Base-by-base conservation (phyloP, 2,329 filamentous ascomycete species). In the Xylaria sp. region DNA sequence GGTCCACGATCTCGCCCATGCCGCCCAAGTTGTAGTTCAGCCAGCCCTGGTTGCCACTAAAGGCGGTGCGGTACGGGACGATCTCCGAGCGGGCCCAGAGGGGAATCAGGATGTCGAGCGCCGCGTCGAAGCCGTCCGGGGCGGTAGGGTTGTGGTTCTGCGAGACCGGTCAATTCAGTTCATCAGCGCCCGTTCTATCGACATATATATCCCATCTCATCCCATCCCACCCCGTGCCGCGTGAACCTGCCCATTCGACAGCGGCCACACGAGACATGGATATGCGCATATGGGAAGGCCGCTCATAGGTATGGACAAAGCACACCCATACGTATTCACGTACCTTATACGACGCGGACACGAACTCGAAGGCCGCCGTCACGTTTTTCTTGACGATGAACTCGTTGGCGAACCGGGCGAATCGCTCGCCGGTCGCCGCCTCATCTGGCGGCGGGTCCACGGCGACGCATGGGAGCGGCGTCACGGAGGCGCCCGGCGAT, bases 301-400 rank as follows among this genome's bases (percentile, higher is more conserved):
- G 26, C 37, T 22, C 19, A 39, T 22, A 37, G 19, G 11, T 20
- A 11, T 7, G 9, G 7, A 17, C 17, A 40, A n/a, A n/a, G n/a
- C n/a, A n/a, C n/a, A n/a, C n/a, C n/a, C n/a, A n/a, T n/a, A n/a
- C n/a, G n/a, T n/a, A n/a, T n/a, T n/a, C 24, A 39, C 53, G 18
- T 56, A 56, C 53, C 40, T 55, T 60, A 39, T 65, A 65, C 9
- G 47, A 50, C 1, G 58, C 51, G 0, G 58, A 54, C 18, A 66
- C 59, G 43, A 61, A 66, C 22, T 54, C 50, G 38, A 66, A 66
- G 2, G 63, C 61, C 7, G 62, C 54, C 26, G 61, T 63, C 2
- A 66, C 46, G 41, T 65, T 65, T 50, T 60, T 64, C 20, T 52
- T 60, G 24, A 62, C 53, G 7, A 66, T 21, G 44, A 66, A 64